These are phyloP conservation scores for Wallacemonas sp. DNA, from an alignment of 208 protist species.

Conservation along the genomic window DNA sequence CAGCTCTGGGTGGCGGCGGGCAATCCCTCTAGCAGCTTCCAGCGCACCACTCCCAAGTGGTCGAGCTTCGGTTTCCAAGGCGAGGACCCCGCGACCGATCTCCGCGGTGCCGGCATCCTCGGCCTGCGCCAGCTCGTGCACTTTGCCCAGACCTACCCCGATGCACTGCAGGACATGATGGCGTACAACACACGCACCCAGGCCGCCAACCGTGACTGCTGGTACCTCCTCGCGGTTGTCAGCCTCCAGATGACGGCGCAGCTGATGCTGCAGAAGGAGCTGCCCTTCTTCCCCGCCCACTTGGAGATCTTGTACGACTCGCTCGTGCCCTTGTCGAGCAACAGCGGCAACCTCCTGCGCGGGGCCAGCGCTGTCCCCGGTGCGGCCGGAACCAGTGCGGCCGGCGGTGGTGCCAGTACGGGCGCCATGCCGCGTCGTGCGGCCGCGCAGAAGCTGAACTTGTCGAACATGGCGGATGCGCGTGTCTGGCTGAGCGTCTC, in stretches of 20 bases:
- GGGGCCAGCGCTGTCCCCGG: not conserved
- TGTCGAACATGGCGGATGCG: not conserved
- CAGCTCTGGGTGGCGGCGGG: conserved; percentile 70
- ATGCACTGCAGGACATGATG: conserved; percentile 71
- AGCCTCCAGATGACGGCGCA: conserved; percentile 85
- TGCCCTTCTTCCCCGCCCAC: conserved; percentile 51
- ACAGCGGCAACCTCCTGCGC: conserved; percentile 10
- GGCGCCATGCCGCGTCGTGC: conserved; percentile 4
- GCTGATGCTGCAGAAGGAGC: conserved; percentile 63
- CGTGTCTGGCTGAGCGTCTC: conserved; percentile 17
- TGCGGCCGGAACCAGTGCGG: not conserved
- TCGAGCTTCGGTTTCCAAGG: conserved; percentile 86
- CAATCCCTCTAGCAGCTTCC: conserved; percentile 36
- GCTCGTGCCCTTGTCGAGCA: conserved; percentile 19
- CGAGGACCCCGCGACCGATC: conserved; percentile 84
- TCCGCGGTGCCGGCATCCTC: conserved; percentile 84
- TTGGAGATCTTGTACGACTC: conserved; percentile 80
- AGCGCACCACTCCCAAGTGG: conserved; percentile 61
- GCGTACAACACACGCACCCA: conserved; percentile 59
- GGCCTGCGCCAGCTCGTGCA: conserved; percentile 77
- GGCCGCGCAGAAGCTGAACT: conserved; percentile 4
- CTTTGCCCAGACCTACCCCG: conserved; percentile 72
- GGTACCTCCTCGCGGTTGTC: conserved; percentile 86
- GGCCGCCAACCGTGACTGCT: conserved; percentile 41
- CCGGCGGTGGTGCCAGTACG: not conserved